Evolutionary conservation across 192 early-diverging fungal species (phyloP), one percentile per base, ranked within the genome.

Genomic region (Podila minutissima): DNA sequence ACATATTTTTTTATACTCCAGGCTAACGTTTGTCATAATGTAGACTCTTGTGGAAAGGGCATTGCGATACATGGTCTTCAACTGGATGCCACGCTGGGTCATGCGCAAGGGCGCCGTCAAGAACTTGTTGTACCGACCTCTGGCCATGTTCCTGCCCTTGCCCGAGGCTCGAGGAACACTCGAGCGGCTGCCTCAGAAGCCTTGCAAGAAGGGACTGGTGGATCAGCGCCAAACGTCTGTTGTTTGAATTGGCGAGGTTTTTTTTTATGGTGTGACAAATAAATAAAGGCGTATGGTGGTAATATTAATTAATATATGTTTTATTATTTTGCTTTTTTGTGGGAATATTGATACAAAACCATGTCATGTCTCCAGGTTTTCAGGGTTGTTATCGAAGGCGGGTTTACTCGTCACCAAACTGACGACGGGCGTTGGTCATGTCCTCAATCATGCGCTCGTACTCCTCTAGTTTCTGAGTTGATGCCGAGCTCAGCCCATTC

Each of bases 391-490:
- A 17, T 55, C n/a, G 20, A 24, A 26, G 53, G 2, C 1, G 5
- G 20, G 29, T 15, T 63, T 41, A 62, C 64, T 71, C 71, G 19
- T 81, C 75, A 17, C 71, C 69, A 28, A 69, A 69, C 15, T 67
- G 51, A 26, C 77, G 67, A 31, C 77, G 71, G n/a, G 62, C 35
- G 31, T 81, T 68, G n/a, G 66, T 66, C 77, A 81, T 81, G 26
- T 81, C 71, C 20, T 68, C 71, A 38, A 81, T 73, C 77, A 81
- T 73, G 28, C 59, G 66, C 31, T 81, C 77, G 32, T 81, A 81
- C 49, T 81, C 77, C 57, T 81, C 71, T 53, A 81, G 28, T 32
- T 73, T 73, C 41, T 81, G 77, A 19, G 76, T 66, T 5, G 64
- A 68, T 2, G 65, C 72, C 55, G 66, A 24, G 35, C 22, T 74